phyloP scores from a whole-genome alignment of 805 yeast species.

The Kuraishia capsulata region DNA sequence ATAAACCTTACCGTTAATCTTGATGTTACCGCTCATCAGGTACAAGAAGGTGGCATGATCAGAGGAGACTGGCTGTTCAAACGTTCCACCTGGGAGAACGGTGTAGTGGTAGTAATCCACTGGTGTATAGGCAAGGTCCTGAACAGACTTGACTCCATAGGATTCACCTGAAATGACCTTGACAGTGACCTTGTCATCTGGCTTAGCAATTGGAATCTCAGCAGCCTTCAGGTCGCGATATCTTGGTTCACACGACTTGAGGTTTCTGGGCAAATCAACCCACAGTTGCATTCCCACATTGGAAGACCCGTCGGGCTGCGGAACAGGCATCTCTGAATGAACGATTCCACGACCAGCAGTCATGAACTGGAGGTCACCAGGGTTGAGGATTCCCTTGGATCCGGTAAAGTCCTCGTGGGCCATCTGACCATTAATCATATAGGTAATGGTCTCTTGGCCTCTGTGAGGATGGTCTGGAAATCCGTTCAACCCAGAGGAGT shows the following conservation, averaged over 20 bases:
- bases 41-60: constrained; percentile 66
- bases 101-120: constrained; percentile 62
- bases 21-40: constrained; percentile 50
- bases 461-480: constrained; percentile 82
- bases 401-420: constrained; percentile 89
- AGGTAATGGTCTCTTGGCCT: constrained; percentile 76
- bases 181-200: constrained; percentile 54
- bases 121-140: constrained; percentile 77
- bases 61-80: constrained; percentile 48
- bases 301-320: constrained; percentile 35
- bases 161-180: constrained; percentile 72
- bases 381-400: constrained; percentile 60
- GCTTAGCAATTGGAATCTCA: constrained; percentile 64
- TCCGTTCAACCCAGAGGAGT: constrained; percentile 54
- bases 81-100: constrained; percentile 56
- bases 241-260: constrained; percentile 60
- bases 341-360: constrained; percentile 86
- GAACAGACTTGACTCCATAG: constrained; percentile 65
- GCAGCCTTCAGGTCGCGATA: constrained; percentile 65
- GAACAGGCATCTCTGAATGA: constrained; percentile 80
- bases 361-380: constrained; percentile 90
- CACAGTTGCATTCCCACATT: constrained; percentile 72
- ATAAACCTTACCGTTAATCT: constrained; percentile 31
- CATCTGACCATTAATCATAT: constrained; percentile 53
- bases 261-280: constrained; percentile 69